These are phyloP conservation scores for Zoysia pacifica DNA, from an alignment of 176 grass and related monocot genomes.

Conservation along the genomic window DNA sequence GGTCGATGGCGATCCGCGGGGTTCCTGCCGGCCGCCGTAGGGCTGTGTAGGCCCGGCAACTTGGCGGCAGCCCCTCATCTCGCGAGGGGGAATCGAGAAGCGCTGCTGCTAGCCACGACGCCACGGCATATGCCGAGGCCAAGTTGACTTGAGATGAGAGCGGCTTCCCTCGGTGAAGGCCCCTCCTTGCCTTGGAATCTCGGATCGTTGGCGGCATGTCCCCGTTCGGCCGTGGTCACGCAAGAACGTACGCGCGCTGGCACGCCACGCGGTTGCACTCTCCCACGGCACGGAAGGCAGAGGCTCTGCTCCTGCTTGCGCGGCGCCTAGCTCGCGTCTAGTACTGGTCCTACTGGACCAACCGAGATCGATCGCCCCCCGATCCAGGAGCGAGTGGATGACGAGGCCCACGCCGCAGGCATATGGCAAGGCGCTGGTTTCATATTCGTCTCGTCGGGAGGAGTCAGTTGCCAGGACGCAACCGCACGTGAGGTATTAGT, in stretches of 20 bases:
- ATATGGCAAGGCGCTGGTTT: not conserved
- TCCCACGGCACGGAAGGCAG: not conserved
- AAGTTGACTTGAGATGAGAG: not conserved
- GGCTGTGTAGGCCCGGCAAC: not conserved
- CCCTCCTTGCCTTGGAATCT: too few species aligned
- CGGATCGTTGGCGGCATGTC: not conserved
- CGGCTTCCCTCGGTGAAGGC: not conserved
- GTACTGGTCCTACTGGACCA: not conserved
- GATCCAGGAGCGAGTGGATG: not conserved
- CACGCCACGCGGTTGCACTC: conserved; percentile 14
- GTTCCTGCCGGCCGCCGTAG: not conserved
- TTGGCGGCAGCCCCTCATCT: too few species aligned
- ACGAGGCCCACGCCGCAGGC: not conserved
- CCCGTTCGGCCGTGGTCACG: not conserved
- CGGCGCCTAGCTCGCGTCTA: too few species aligned
- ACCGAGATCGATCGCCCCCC: not conserved
- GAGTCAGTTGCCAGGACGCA: not conserved
- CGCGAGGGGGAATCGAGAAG: not conserved
- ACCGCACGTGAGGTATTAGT: not conserved
- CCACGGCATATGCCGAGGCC: not conserved
- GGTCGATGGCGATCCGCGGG: too few species aligned
- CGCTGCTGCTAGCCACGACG: too few species aligned
- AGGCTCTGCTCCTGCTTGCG: not conserved
- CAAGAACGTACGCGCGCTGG: not conserved
- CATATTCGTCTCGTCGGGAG: not conserved